phyloP scores from a whole-genome alignment of 495 filamentous ascomycete species.

The Aspergillus nidulans region DNA sequence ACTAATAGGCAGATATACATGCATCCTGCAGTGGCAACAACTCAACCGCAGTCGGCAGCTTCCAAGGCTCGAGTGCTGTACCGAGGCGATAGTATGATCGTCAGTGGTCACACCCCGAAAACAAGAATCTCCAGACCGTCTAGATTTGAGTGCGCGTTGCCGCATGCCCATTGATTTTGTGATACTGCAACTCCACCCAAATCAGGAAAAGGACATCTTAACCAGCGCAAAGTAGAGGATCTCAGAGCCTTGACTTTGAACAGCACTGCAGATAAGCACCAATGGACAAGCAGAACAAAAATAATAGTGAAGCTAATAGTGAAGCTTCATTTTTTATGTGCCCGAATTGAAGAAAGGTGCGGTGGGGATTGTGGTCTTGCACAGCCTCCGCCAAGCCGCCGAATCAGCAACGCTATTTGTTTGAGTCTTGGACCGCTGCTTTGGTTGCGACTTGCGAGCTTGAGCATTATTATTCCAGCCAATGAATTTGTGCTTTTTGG shows the following conservation, averaged over 20 bases:
- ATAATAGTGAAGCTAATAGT: conserved; percentile 8
- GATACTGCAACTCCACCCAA: background rate
- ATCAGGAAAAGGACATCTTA: background rate
- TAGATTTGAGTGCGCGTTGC: background rate
- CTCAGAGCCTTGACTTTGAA: background rate
- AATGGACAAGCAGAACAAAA: background rate
- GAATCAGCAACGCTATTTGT: background rate
- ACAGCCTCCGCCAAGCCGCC: conserved; percentile 11
- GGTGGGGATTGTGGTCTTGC: background rate
- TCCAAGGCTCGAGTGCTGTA: background rate
- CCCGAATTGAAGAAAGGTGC: background rate
- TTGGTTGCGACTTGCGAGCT: background rate
- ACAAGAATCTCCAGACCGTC: background rate
- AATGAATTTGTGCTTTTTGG: too few species aligned
- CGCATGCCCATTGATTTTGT: background rate
- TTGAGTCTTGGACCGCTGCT: background rate
- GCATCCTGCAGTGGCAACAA: background rate
- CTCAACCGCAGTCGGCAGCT: too few species aligned
- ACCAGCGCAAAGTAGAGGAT: background rate
- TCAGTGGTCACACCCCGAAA: background rate
- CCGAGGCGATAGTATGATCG: background rate
- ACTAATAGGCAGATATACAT: background rate
- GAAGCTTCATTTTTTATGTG: background rate
- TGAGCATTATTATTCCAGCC: background rate
- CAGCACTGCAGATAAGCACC: background rate